These are phyloP conservation scores for Suhomyces pyralidae DNA, from an alignment of 805 yeast species.

Conservation along the genomic window DNA sequence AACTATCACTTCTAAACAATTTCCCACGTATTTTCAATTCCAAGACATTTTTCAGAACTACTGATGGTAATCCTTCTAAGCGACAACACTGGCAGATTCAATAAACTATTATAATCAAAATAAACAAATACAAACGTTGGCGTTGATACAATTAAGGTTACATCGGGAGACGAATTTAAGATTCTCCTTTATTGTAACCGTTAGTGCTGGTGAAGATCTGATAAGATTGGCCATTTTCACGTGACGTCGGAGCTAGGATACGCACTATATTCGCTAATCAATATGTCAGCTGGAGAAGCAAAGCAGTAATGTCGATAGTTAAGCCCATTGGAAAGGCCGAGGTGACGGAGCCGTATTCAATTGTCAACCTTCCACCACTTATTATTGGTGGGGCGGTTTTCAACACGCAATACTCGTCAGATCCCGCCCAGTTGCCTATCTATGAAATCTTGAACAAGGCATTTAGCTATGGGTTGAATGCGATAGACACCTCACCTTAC, in stretches of 20 bases:
- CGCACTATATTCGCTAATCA: background rate
- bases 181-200: no score
- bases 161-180: no score
- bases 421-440: constrained; percentile 61
- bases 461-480: constrained; percentile 64
- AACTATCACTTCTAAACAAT: no score
- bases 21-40: no score
- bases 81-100: no score
- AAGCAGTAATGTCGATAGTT: background rate
- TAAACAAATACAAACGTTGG: no score
- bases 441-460: constrained; percentile 56
- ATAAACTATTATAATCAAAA: no score
- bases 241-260: background rate
- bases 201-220: background rate
- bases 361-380: constrained; percentile 49
- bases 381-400: constrained; percentile 88
- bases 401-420: constrained; percentile 72
- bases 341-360: constrained; percentile 20
- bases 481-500: constrained; percentile 90
- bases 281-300: background rate
- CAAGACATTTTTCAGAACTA: no score
- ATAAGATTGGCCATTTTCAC: background rate
- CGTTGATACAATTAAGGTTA: no score
- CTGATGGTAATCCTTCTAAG: no score
- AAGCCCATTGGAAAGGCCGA: constrained; percentile 17